Conservation (phyloP, 1,284 basidiomycete species). For the Trichosporon coremiiforme region DNA sequence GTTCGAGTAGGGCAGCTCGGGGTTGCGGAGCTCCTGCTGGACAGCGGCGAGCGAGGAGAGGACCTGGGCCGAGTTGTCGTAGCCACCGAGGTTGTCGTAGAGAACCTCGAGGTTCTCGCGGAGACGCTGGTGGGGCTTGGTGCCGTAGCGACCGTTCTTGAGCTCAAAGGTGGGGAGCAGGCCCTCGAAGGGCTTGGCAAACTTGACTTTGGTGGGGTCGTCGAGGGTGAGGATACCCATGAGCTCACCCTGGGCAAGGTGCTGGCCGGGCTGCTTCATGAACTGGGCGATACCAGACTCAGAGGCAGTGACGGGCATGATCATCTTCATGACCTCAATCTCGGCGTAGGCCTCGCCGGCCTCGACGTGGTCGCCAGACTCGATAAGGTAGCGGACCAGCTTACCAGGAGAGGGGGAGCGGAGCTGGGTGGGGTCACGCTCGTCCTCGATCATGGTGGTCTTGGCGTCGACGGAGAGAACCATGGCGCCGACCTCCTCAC, state of each 20-base stretch:
- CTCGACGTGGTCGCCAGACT: slow-evolving; percentile 94
- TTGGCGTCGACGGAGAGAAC: slow-evolving; percentile 94
- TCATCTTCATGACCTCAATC: slow-evolving; percentile 99
- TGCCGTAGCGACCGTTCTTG: slow-evolving; percentile 78
- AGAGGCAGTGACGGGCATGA: slow-evolving; percentile 93
- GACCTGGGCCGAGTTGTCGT: slow-evolving; percentile 73
- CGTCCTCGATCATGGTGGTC: slow-evolving; percentile 98
- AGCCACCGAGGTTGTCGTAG: slow-evolving; percentile 90
- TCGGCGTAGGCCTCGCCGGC: slow-evolving; percentile 97
- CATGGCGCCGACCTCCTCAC: slow-evolving; percentile 94
- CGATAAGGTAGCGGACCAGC: slow-evolving; percentile 90
- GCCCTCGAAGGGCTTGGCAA: slow-evolving; percentile 97
- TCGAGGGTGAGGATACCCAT: slow-evolving; percentile 96
- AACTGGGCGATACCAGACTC: slow-evolving; percentile 96
- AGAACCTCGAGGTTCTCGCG: slow-evolving; percentile 75
- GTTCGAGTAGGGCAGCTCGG: slow-evolving; percentile 88
- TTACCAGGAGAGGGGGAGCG: slow-evolving; percentile 96
- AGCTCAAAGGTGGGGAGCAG: slow-evolving; percentile 83
- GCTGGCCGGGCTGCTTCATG: slow-evolving; percentile 96
- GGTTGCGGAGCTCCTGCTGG: slow-evolving; percentile 62
- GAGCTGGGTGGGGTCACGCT: slow-evolving; percentile 98
- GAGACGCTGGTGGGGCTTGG: slow-evolving; percentile 88
- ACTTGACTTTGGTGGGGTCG: slow-evolving; percentile 94
- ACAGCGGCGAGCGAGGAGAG: slow-evolving; percentile 50
- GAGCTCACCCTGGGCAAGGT: slow-evolving; percentile 95